phyloP scores from a whole-genome alignment of 2,329 filamentous ascomycete genomes.

The Sporothrix dimorphospora region DNA sequence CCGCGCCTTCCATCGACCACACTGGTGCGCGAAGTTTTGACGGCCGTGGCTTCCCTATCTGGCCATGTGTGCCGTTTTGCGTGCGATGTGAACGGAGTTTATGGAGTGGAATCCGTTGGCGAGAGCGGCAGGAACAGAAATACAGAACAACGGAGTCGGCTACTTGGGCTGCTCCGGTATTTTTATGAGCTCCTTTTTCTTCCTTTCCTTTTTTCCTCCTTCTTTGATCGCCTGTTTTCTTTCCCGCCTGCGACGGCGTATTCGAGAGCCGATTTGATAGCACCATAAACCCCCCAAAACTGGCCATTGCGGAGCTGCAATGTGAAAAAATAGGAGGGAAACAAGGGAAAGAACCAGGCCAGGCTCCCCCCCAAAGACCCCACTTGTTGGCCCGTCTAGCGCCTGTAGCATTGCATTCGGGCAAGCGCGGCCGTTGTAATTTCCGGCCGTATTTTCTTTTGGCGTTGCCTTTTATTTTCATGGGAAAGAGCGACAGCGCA shows the following conservation, averaged over 20 bases:
- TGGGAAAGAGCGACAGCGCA: conserved; percentile 7
- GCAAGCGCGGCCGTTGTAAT: conserved; percentile 24
- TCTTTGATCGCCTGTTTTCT: neutral
- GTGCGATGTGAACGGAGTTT: conserved; percentile 2
- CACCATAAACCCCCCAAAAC: neutral
- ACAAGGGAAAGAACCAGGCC: neutral
- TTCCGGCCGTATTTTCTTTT: conserved; percentile 18
- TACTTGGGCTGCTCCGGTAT: neutral
- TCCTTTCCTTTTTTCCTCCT: neutral
- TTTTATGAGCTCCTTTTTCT: neutral
- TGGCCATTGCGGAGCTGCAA: conserved; percentile 13
- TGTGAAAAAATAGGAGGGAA: neutral
- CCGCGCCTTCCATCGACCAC: conserved; percentile 12
- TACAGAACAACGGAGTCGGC: too few species aligned
- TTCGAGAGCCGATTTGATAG: neutral
- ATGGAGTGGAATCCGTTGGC: neutral
- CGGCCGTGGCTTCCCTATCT: neutral
- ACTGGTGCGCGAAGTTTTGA: neutral
- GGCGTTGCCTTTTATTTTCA: neutral
- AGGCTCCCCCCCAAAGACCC: neutral
- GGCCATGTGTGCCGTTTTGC: conserved; percentile 1
- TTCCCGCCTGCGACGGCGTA: neutral
- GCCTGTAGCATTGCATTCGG: conserved; percentile 11
- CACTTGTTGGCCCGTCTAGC: neutral
- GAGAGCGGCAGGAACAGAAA: neutral